A percentile compares a stretch with the other conserved stretches of the same genome.
phyloP scores from a whole-genome alignment of 345 rosid genomes.

The Mallotus nudiflorus region DNA sequence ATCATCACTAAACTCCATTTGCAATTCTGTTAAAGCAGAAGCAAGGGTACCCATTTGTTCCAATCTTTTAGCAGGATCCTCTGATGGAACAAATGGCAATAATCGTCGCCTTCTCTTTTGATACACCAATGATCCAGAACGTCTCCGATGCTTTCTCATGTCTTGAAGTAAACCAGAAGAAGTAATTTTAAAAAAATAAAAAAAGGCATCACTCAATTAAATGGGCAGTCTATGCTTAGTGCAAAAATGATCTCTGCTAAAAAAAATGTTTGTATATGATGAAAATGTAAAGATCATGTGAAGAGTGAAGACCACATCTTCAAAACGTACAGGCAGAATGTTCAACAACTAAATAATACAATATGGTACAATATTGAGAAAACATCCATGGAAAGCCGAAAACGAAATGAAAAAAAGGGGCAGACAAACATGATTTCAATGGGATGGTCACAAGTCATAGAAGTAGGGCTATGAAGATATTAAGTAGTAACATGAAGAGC shows the following conservation, averaged over 20 bases:
- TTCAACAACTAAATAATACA: neutral
- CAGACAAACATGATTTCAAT: too few species aligned
- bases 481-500: neutral
- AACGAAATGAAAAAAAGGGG: neutral
- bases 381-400: neutral
- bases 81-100: constrained; percentile 71
- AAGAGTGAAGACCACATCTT: neutral
- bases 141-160: constrained; percentile 58
- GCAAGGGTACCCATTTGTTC: constrained; percentile 85
- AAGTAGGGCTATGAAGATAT: neutral
- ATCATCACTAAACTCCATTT: constrained; percentile 66
- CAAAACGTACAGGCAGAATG: neutral
- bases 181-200: too few species aligned
- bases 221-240: constrained; percentile 6
- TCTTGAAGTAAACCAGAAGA: constrained; percentile 35
- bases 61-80: constrained; percentile 60
- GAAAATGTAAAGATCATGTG: neutral
- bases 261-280: neutral
- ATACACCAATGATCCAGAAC: constrained; percentile 62
- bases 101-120: constrained; percentile 76
- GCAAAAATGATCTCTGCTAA: neutral
- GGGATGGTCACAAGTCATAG: neutral
- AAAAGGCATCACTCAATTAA: constrained; percentile 20
- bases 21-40: constrained; percentile 66
- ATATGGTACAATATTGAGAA: neutral